Percentiles rank a stretch among this genome's conserved stretches.
Evolutionary conservation across 2,329 filamentous ascomycete species (phyloP).

Genomic region (Fusarium piperis): DNA sequence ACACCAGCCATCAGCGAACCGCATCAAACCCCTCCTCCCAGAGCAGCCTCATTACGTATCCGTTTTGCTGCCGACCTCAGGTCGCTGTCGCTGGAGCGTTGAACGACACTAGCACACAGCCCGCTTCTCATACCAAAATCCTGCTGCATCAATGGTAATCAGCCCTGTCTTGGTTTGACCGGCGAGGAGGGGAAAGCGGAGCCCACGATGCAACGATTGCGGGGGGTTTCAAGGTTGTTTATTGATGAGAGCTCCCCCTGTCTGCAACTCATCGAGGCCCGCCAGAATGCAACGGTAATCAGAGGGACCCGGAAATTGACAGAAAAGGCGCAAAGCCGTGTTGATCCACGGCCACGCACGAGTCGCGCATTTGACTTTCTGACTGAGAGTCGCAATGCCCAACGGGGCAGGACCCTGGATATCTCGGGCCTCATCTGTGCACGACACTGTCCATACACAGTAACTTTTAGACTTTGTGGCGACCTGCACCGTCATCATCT

Average conservation of each 20-base stretch:
- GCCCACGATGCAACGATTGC: conserved; percentile 26
- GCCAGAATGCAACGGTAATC: conserved; percentile 37
- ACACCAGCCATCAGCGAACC: conserved; percentile 9
- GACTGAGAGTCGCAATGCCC: conserved; percentile 15
- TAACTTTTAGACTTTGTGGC: conserved; percentile 33
- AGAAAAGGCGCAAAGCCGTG: background rate
- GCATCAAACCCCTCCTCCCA: conserved; percentile 19
- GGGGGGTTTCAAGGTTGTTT: conserved; percentile 26
- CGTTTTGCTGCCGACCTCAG: conserved; percentile 5
- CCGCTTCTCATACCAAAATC: conserved; percentile 2
- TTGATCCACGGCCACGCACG: conserved; percentile 20
- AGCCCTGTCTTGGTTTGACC: conserved; percentile 34
- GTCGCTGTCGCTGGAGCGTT: conserved; percentile 1
- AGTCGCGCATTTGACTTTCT: conserved; percentile 20
- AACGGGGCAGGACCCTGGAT: conserved; percentile 38
- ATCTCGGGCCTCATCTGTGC: conserved; percentile 19
- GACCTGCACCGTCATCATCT: conserved; percentile 20
- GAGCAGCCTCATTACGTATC: conserved; percentile 35
- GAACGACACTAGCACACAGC: background rate
- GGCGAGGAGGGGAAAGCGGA: conserved; percentile 31
- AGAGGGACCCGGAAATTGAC: conserved; percentile 32
- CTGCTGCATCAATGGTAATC: conserved; percentile 21
- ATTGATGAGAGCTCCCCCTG: conserved; percentile 18
- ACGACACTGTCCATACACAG: conserved; percentile 11
- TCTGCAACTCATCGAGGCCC: conserved; percentile 35